These are phyloP conservation scores for Rosellinia necatrix DNA, from an alignment of 2,329 filamentous ascomycete species.

Conservation along the genomic window DNA sequence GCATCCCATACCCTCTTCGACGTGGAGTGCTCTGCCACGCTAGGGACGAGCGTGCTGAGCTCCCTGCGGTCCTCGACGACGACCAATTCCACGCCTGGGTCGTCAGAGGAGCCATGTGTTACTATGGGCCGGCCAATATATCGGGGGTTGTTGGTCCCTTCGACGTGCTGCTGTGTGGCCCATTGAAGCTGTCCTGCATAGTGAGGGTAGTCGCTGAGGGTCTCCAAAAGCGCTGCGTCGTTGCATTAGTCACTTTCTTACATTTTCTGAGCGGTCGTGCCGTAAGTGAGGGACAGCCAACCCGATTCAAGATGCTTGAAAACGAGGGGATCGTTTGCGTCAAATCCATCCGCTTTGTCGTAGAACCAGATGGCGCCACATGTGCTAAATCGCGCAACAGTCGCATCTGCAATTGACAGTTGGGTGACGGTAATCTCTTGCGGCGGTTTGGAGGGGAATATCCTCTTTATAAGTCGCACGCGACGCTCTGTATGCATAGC, in stretches of 20 bases:
- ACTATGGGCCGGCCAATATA: constrained; percentile 44
- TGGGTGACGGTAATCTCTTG: constrained; percentile 24
- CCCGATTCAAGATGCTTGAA: constrained; percentile 30
- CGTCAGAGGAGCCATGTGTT: constrained; percentile 42
- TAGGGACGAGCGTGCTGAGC: constrained; percentile 41
- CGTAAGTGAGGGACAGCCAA: too few species aligned
- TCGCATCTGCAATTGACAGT: constrained; percentile 50
- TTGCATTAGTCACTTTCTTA: constrained; percentile 6
- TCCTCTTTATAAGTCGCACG: constrained; percentile 22
- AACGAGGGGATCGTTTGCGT: constrained; percentile 24
- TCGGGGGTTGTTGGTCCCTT: constrained; percentile 25
- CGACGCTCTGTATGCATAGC: constrained; percentile 13
- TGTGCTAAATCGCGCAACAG: constrained; percentile 46
- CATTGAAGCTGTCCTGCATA: constrained; percentile 48
- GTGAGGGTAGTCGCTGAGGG: constrained; percentile 47
- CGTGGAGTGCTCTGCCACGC: constrained; percentile 24
- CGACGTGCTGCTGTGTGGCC: constrained; percentile 37
- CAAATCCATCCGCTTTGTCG: constrained; percentile 27
- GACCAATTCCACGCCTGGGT: constrained; percentile 49
- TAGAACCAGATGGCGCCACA: constrained; percentile 53
- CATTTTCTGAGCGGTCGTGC: background rate
- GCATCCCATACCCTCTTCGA: constrained; percentile 42
- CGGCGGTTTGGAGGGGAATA: constrained; percentile 25
- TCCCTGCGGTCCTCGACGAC: constrained; percentile 37
- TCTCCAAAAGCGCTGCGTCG: constrained; percentile 39